Conservation (phyloP, 2,329 filamentous ascomycete genomes). For the Sphaerostilbella broomeana region DNA sequence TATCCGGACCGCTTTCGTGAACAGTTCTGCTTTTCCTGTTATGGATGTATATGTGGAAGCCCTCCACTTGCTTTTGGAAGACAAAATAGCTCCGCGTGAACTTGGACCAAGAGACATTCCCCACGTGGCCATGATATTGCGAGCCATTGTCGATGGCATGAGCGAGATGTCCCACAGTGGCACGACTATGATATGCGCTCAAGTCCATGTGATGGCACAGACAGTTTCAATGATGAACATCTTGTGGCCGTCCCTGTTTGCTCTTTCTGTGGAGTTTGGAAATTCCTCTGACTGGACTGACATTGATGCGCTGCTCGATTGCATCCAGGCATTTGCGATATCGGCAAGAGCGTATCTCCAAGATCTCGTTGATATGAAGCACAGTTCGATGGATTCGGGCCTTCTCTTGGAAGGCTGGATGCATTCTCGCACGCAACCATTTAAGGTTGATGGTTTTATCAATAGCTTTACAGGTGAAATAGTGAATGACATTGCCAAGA, state of each 20-base stretch:
- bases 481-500: conserved; percentile 36
- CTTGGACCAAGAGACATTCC: conserved; percentile 28
- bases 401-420: conserved; percentile 20
- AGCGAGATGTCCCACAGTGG: conserved; percentile 18
- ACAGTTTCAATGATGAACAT: conserved; percentile 24
- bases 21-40: conserved; percentile 38
- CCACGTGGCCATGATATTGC: conserved; percentile 28
- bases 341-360: conserved; percentile 17
- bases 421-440: background rate
- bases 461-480: conserved; percentile 38
- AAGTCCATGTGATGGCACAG: conserved; percentile 25
- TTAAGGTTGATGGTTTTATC: conserved; percentile 24
- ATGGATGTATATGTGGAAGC: conserved; percentile 45
- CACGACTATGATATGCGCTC: conserved; percentile 16
- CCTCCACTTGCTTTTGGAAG: conserved; percentile 30
- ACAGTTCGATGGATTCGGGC: conserved; percentile 14
- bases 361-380: conserved; percentile 15
- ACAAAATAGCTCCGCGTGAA: conserved; percentile 30
- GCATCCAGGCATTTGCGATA: conserved; percentile 15
- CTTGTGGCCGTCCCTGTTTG: conserved; percentile 25
- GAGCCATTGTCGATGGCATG: conserved; percentile 24
- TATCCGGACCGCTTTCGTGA: conserved; percentile 32
- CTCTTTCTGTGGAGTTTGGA: conserved; percentile 14
- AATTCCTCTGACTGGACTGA: conserved; percentile 17
- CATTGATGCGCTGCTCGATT: conserved; percentile 15